phyloP scores from a whole-genome alignment of 2,329 filamentous ascomycete species.

The Aspergillus flavus region DNA sequence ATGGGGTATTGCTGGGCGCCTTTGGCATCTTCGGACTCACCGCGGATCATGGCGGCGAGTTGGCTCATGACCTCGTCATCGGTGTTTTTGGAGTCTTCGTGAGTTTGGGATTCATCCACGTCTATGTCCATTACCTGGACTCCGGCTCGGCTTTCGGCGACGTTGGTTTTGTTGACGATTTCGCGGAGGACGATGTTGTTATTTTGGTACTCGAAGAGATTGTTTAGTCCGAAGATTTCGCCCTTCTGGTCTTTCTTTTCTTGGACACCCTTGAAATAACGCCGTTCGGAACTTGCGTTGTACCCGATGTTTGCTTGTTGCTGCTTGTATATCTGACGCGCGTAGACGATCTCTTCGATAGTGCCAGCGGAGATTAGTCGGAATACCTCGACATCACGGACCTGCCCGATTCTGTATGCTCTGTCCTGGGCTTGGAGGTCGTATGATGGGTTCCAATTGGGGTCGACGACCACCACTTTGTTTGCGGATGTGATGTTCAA shows the following conservation, averaged over 20 bases:
- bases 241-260: conserved; percentile 80
- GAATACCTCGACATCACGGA: conserved; percentile 91
- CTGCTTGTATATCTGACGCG: conserved; percentile 97
- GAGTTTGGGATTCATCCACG: conserved; percentile 62
- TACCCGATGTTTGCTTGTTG: conserved; percentile 98
- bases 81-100: conserved; percentile 47
- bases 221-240: conserved; percentile 88
- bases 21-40: conserved; percentile 33
- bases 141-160: conserved; percentile 87
- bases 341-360: conserved; percentile 96
- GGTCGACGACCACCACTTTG: conserved; percentile 95
- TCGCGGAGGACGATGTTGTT: conserved; percentile 83
- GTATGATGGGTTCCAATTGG: conserved; percentile 95
- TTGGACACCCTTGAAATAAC: conserved; percentile 95
- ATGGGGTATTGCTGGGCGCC: conserved; percentile 27
- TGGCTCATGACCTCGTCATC: conserved; percentile 72
- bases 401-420: conserved; percentile 93
- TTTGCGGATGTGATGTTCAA: conserved; percentile 97
- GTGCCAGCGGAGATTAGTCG: conserved; percentile 87
- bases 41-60: conserved; percentile 65
- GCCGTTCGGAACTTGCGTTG: conserved; percentile 84
- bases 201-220: conserved; percentile 80
- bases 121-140: conserved; percentile 79
- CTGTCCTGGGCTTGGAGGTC: conserved; percentile 96
- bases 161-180: conserved; percentile 97